Evolutionary conservation across 768 basidiomycete genomes (phyloP).

Genomic region (Leccinum pellstonianum): DNA sequence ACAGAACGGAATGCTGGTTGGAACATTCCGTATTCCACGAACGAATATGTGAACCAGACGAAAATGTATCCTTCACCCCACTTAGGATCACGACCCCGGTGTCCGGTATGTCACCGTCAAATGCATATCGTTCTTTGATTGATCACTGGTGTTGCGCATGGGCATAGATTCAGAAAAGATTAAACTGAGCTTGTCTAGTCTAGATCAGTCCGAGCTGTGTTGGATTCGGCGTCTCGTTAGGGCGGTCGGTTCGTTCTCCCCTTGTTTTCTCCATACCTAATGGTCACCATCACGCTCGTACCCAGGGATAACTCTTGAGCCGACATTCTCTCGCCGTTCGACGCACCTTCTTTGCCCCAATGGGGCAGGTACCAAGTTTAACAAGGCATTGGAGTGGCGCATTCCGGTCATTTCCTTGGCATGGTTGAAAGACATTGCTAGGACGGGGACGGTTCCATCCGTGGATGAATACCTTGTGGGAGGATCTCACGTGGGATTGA

Average conservation of each 20-base stretch:
- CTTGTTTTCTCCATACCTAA: neutral
- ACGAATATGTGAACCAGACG: conserved; percentile 61
- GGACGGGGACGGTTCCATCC: conserved; percentile 47
- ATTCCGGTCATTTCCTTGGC: conserved; percentile 66
- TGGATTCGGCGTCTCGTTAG: conserved; percentile 45
- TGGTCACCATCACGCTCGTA: conserved; percentile 1
- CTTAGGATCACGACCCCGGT: conserved; percentile 59
- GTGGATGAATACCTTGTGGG: conserved; percentile 35
- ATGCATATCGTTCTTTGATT: neutral
- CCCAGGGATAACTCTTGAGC: conserved; percentile 53
- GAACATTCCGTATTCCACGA: conserved; percentile 82
- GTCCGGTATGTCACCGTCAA: conserved; percentile 39
- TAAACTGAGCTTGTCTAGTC: conserved; percentile 69
- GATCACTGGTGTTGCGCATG: neutral
- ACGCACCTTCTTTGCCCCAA: conserved; percentile 84
- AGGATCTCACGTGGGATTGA: conserved; percentile 35
- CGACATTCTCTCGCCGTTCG: conserved; percentile 60
- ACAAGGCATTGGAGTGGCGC: conserved; percentile 78
- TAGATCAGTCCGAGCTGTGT: conserved; percentile 65
- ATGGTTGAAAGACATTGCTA: conserved; percentile 67
- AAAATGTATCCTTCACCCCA: conserved; percentile 71
- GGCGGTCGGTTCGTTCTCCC: conserved; percentile 19
- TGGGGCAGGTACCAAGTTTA: conserved; percentile 67
- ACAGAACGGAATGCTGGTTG: conserved; percentile 92
- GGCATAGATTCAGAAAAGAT: conserved; percentile 55